These are phyloP conservation scores for Chrysanthemum seticuspe DNA, from an alignment of 129 eudicot genomes.

Conservation along the genomic window DNA sequence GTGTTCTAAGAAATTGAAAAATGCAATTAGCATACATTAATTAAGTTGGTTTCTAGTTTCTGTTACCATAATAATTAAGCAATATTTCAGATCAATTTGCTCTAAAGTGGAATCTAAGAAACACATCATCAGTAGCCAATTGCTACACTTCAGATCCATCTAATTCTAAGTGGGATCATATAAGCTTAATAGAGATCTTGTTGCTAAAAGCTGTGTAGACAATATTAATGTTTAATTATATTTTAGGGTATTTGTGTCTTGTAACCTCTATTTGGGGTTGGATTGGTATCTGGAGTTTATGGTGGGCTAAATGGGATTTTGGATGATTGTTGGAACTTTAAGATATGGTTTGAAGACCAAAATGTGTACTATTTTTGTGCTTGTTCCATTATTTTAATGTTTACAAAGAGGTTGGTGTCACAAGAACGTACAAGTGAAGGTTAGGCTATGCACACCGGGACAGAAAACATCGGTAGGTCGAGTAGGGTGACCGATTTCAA, in stretches of 20 bases:
- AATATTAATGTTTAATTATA: slow-evolving; percentile 35
- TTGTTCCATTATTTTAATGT: slow-evolving; percentile 66
- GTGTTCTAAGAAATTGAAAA: too few relatives aligned
- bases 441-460: slow-evolving; percentile 1
- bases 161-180: slow-evolving; percentile 51
- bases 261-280: slow-evolving; percentile 20
- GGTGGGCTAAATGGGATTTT: slow-evolving; percentile 73
- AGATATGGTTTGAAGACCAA: slow-evolving; percentile 91
- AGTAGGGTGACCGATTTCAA: too few relatives aligned
- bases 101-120: too few relatives aligned
- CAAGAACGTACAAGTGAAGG: slow-evolving; percentile 55
- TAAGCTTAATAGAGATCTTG: slow-evolving; percentile 53
- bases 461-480: too few relatives aligned
- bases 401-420: slow-evolving; percentile 42
- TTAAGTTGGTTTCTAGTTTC: too few relatives aligned
- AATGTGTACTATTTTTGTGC: slow-evolving; percentile 66
- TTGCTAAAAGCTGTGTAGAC: slow-evolving; percentile 39
- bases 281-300: slow-evolving; percentile 59
- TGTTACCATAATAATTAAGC: too few relatives aligned
- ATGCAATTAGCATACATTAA: too few relatives aligned
- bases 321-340: slow-evolving; percentile 71
- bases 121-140: too few relatives aligned
- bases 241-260: slow-evolving; percentile 53
- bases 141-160: neutral
- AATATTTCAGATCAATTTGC: too few relatives aligned